A percentile compares a stretch with the other conserved stretches of the same genome.
These are phyloP conservation scores for Aspergillus sp. DNA, from an alignment of 2,329 filamentous ascomycete genomes.

Conservation along the genomic window DNA sequence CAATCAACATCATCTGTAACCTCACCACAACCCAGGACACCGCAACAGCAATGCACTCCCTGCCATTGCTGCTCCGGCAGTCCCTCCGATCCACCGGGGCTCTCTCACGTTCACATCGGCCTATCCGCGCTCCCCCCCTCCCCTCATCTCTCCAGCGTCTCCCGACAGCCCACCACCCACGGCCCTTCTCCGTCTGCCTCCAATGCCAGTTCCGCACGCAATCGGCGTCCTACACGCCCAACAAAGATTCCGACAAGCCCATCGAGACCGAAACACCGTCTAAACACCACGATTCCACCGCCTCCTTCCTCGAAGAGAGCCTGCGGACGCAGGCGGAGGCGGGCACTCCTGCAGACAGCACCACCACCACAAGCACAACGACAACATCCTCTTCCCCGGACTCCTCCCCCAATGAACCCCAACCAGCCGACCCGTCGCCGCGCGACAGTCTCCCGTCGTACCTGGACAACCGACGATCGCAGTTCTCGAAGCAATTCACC, in stretches of 20 bases:
- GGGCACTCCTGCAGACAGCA: slow-evolving; percentile 11
- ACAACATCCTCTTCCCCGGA: not conserved
- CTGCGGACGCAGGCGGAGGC: slow-evolving; percentile 18
- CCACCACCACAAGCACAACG: not conserved
- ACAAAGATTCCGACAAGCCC: slow-evolving; percentile 13
- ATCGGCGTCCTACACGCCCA: slow-evolving; percentile 22
- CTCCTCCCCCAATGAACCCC: too few relatives aligned
- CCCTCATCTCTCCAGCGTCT: slow-evolving; percentile 20
- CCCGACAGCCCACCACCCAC: slow-evolving; percentile 19
- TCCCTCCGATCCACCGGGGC: slow-evolving; percentile 31
- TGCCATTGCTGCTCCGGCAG: slow-evolving; percentile 41
- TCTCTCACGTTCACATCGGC: slow-evolving; percentile 20
- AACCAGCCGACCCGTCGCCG: too few relatives aligned
- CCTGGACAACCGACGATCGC: slow-evolving; percentile 51
- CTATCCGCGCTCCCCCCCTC: slow-evolving; percentile 21
- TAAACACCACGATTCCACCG: slow-evolving; percentile 16
- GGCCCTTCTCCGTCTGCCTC: slow-evolving; percentile 41
- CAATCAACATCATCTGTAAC: too few relatives aligned
- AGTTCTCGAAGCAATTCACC: slow-evolving; percentile 61
- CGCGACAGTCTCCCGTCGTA: slow-evolving; percentile 33
- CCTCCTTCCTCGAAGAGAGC: slow-evolving; percentile 18
- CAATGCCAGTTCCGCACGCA: slow-evolving; percentile 42
- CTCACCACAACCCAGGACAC: slow-evolving; percentile 21
- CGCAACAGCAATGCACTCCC: slow-evolving; percentile 38
- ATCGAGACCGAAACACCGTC: slow-evolving; percentile 15